Evolutionary conservation across 805 yeast genomes (phyloP).

Genomic region (Geotrichum ghanense): DNA sequence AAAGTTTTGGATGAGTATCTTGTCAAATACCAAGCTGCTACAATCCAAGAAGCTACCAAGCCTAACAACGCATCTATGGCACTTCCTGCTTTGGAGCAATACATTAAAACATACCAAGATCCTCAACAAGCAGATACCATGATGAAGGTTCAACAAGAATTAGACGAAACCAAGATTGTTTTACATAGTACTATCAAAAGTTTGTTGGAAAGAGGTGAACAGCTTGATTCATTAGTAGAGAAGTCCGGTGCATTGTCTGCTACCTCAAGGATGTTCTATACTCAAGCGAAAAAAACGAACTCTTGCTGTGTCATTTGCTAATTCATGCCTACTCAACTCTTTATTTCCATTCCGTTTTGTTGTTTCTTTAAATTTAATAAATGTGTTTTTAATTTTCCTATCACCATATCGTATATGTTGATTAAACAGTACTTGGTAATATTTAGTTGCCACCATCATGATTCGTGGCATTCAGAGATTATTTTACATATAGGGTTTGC

Average conservation of each 20-base stretch:
- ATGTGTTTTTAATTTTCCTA: too few relatives aligned
- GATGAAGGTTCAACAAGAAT: conserved; percentile 94
- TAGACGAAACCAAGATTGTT: conserved; percentile 94
- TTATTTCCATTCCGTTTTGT: too few relatives aligned
- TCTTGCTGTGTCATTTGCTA: conserved; percentile 76
- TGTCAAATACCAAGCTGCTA: conserved; percentile 39
- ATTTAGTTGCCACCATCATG: too few relatives aligned
- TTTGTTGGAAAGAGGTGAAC: conserved; percentile 93
- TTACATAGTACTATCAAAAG: conserved; percentile 91
- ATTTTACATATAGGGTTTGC: too few relatives aligned
- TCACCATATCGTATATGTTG: too few relatives aligned
- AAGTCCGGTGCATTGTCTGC: conserved; percentile 87
- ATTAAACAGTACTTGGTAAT: too few relatives aligned
- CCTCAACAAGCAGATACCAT: conserved; percentile 95
- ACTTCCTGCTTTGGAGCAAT: conserved; percentile 52
- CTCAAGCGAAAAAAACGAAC: conserved; percentile 91
- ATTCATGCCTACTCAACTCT: too few relatives aligned
- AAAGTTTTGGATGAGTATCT: conserved; percentile 85
- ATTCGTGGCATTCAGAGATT: too few relatives aligned
- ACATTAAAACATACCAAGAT: conserved; percentile 81
- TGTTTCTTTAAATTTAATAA: too few relatives aligned
- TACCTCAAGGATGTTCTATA: conserved; percentile 87
- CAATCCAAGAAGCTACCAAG: conserved; percentile 7
- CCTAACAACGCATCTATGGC: conserved; percentile 39
- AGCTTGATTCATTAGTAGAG: conserved; percentile 85